phyloP scores from a whole-genome alignment of 805 yeast genomes.

The Deakozyma indianensis region DNA sequence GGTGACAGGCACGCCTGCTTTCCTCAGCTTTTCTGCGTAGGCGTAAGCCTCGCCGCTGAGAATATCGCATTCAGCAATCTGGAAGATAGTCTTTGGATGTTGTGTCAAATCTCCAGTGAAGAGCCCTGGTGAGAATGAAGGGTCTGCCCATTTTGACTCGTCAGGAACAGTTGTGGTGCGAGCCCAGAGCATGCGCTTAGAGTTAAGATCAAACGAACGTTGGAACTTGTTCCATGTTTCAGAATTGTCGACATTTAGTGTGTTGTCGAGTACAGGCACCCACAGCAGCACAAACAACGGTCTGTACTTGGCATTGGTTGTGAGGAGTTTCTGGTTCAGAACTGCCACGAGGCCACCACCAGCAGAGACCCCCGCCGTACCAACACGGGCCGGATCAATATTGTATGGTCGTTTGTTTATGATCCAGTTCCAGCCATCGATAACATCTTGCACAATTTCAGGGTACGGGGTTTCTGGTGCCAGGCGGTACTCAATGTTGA shows the following conservation, averaged over 20 bases:
- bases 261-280: not conserved
- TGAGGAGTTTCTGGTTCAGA: not conserved
- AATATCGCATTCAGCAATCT: not conserved
- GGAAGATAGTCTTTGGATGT: not conserved
- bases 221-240: not conserved
- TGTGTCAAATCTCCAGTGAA: not conserved
- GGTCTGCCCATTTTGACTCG: not conserved
- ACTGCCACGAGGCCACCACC: not conserved
- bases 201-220: not conserved
- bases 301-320: too few relatives aligned
- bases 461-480: not conserved
- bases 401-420: not conserved
- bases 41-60: not conserved
- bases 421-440: not conserved
- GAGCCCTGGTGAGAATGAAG: not conserved
- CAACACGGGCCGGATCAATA: not conserved
- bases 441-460: not conserved
- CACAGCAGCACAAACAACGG: not conserved
- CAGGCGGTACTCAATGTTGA: not conserved
- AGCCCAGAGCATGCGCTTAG: not conserved
- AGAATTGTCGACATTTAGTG: not conserved
- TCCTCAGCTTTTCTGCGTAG: not conserved
- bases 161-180: not conserved
- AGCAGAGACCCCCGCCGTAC: not conserved
- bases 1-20: not conserved